phyloP scores from a whole-genome alignment of 78 protist genomes.

The Cyanophora paradoxa region DNA sequence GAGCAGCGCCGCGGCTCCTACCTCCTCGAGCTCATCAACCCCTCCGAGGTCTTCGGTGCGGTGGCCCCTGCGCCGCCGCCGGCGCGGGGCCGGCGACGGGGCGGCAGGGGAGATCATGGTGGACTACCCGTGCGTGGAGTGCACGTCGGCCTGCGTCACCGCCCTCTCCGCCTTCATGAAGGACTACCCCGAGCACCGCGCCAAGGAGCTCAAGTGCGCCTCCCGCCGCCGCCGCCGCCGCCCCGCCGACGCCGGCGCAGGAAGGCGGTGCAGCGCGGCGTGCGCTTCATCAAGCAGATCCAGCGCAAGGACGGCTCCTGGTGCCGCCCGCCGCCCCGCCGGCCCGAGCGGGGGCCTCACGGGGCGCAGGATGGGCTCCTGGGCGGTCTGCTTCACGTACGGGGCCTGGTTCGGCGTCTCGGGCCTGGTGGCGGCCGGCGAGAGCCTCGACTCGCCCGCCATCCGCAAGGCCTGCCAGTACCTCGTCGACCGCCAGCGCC shows the following conservation, averaged over 20 bases:
- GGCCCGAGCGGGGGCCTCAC: too few species aligned
- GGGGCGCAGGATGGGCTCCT: slow-evolving; percentile 20
- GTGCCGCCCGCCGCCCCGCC: too few species aligned
- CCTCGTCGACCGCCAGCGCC: slow-evolving; percentile 55
- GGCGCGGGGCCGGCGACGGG: too few species aligned
- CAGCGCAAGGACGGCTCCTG: slow-evolving; percentile 76
- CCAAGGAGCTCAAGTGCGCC: neutral
- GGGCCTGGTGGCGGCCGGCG: slow-evolving; percentile 22
- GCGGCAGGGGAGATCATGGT: slow-evolving; percentile 83
- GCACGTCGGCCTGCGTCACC: slow-evolving; percentile 50
- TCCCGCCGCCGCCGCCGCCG: neutral
- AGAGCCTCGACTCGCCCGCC: neutral
- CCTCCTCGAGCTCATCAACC: slow-evolving; percentile 70
- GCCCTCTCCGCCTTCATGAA: neutral
- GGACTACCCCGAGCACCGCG: neutral
- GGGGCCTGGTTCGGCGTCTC: slow-evolving; percentile 80
- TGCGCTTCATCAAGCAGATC: slow-evolving; percentile 28
- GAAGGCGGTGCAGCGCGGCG: slow-evolving; percentile 21
- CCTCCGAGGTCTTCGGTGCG: slow-evolving; percentile 78
- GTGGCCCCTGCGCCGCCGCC: too few species aligned
- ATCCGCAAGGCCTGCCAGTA: slow-evolving; percentile 55
- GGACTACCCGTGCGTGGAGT: slow-evolving; percentile 84
- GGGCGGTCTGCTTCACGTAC: slow-evolving; percentile 84
- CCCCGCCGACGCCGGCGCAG: neutral
- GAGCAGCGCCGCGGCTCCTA: slow-evolving; percentile 63